A percentile compares a stretch with the other conserved stretches of the same genome.
phyloP scores from a whole-genome alignment of 2,329 filamentous ascomycete genomes.

The Paraphoma sp. region DNA sequence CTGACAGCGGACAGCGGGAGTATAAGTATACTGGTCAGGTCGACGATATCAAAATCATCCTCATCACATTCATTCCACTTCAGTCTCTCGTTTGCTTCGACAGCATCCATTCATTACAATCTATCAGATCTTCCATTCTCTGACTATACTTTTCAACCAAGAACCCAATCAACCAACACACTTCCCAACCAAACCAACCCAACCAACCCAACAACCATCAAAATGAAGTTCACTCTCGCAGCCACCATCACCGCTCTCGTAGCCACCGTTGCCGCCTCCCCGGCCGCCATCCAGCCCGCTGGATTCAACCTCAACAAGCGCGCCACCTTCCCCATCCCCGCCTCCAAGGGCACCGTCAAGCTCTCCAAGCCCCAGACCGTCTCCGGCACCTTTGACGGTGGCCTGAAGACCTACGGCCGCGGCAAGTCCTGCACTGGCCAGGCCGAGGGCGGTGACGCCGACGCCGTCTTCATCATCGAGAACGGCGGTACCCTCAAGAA shows the following conservation, averaged over 20 bases:
- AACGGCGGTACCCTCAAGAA: constrained; percentile 61
- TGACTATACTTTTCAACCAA: constrained; percentile 21
- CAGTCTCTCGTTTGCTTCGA: constrained; percentile 32
- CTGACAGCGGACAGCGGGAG: background rate
- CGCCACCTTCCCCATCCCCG: constrained; percentile 36
- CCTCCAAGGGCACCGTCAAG: constrained; percentile 42
- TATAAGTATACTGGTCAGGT: constrained; percentile 18
- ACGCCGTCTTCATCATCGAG: constrained; percentile 62
- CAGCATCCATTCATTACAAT: constrained; percentile 6
- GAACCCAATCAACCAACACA: constrained; percentile 6
- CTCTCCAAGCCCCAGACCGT: constrained; percentile 29
- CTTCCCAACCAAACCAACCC: background rate
- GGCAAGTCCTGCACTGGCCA: constrained; percentile 50
- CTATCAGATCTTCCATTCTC: constrained; percentile 22
- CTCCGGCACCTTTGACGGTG: constrained; percentile 40
- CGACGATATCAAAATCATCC: constrained; percentile 9
- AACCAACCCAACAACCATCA: constrained; percentile 18
- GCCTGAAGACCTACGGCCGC: constrained; percentile 44
- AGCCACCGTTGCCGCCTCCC: constrained; percentile 36
- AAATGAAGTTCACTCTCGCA: constrained; percentile 41
- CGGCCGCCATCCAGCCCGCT: constrained; percentile 27
- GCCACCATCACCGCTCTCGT: constrained; percentile 12
- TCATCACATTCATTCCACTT: constrained; percentile 19
- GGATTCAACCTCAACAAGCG: constrained; percentile 39
- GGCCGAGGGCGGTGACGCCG: constrained; percentile 52